Base-by-base conservation (phyloP, 352 stramenopile species). In the Phytopythium litorale region DNA sequence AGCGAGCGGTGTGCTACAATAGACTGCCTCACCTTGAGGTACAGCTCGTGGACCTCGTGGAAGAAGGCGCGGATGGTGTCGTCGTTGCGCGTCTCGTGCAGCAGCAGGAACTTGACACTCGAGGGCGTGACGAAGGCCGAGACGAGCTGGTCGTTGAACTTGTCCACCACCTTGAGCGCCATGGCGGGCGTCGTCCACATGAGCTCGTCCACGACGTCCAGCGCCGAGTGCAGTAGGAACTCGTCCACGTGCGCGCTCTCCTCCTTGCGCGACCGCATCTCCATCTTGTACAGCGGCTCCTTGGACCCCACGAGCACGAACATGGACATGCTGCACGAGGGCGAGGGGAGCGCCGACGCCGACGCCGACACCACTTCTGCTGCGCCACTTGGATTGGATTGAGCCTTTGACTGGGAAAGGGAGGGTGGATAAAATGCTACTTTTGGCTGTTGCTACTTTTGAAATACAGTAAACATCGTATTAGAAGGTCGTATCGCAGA, bases 141-240 rank as follows among this genome's bases (percentile, higher is more conserved):
- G 21, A 99, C 96, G 67, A 98, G 89, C 71, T 99, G 95, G 67
- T 98, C 92, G 77, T 99, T 99, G 67, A 99, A 98, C 76, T 97
- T 88, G 73, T 97, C 89, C 32, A 97, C 89, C 42, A 96, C 81
- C 43, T 92, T 93, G 51, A 98, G 84, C 68, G 90, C 97, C 93
- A 95, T 98, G 82, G 75, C 82, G 56, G 87, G 90, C 49, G 92
- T 97, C 18, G 92, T 97, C 94, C 92, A 98, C 77, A 96, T 94
- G 60, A 92, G 84, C 64, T 98, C 93, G 65, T 99, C 94, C 21
- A 99, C 94, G 56, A 99, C 87, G 76, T 99, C 97, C 52, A 99
- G 76, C 51, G 95, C 88, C n/a, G 95, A 98, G 75, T 99, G 96
- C n/a, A 99, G 74, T 18, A 99, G 87, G 74, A 99, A 99, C 72